Evolutionary conservation across 1,284 basidiomycete genomes (phyloP), one percentile per base, ranked within the genome.

Genomic region (Ceratobasidium sp.): DNA sequence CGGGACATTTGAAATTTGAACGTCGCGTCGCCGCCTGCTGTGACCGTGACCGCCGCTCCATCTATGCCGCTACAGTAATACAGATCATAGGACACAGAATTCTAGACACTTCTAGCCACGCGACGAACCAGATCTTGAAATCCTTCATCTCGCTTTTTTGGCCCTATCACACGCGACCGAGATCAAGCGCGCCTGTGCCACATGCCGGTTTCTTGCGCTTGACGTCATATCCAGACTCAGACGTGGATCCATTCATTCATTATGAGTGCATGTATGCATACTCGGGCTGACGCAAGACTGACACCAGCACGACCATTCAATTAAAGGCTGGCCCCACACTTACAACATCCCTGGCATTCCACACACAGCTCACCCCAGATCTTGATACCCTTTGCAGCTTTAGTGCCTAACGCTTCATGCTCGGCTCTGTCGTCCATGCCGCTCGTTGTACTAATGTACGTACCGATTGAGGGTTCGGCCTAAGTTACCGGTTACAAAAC

Each of bases 351-450:
- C 20, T 50, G 10, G 23, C 46, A 48, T 48, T 4, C 40, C 48
- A 38, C 46, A 48, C 64, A 26, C 46, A 46, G 23, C 40, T 26
- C 64, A 50, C 64, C 64, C 64, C 64, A 66, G 26, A 66, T 66
- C 64, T 66, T 26, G 44, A 66, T 46, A 38, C 59, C 59, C 26
- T 62, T 62, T 62, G 59, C 28, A 62, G 59, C 59, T 62, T 38
- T 62, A 62, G 59, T 62, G 33, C 33, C 59, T 62, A 62, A 40
- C 59, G 13, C 59, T 17, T 7, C 59, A 38, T 62, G 40, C 20
- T 62, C 59, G 59, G 59, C 33, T 42, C 59, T 33, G 56, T 59
- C 56, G 56, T 15, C 15, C 33, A 7, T 5, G 56, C 28, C 56
- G 23, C 28, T 62, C 40, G 13, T 46, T n/a, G 44, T 46, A 46